These are phyloP conservation scores for Trichophyton benhamiae DNA, from an alignment of 2,329 filamentous ascomycete species.

Conservation along the genomic window DNA sequence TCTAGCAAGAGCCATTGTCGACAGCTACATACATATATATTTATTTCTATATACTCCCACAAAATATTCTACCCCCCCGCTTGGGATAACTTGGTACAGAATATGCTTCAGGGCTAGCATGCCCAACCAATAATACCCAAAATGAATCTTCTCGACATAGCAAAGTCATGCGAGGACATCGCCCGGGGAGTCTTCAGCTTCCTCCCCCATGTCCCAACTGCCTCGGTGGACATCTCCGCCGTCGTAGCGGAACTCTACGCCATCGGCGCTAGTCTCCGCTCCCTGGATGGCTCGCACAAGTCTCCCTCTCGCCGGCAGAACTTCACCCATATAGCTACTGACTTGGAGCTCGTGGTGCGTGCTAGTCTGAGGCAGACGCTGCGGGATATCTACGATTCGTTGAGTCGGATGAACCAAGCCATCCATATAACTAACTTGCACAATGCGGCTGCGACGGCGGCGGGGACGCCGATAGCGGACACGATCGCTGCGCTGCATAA, in stretches of 20 bases:
- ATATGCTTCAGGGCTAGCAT: too few relatives aligned
- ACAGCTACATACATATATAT: too few relatives aligned
- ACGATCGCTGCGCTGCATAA: constrained; percentile 29
- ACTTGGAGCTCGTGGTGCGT: constrained; percentile 37
- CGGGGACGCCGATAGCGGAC: not conserved
- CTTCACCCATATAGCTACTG: constrained; percentile 32
- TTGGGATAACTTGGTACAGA: too few relatives aligned
- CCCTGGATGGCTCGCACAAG: constrained; percentile 33
- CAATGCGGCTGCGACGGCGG: not conserved
- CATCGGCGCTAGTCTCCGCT: constrained; percentile 40
- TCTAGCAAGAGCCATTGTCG: too few relatives aligned
- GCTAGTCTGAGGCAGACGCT: constrained; percentile 41
- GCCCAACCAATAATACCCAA: not conserved
- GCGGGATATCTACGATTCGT: constrained; percentile 37
- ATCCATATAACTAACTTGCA: constrained; percentile 10
- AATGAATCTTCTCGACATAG: constrained; percentile 33
- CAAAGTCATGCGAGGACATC: constrained; percentile 41
- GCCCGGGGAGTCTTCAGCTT: constrained; percentile 41
- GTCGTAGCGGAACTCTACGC: constrained; percentile 44
- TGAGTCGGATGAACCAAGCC: constrained; percentile 27
- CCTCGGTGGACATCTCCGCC: constrained; percentile 41
- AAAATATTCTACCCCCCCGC: too few relatives aligned
- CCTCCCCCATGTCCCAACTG: constrained; percentile 35
- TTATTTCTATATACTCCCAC: too few relatives aligned
- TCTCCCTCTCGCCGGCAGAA: constrained; percentile 28